Evolutionary conservation across 1,284 basidiomycete genomes (phyloP).

Genomic region (Phylloboletellus chloephorus): DNA sequence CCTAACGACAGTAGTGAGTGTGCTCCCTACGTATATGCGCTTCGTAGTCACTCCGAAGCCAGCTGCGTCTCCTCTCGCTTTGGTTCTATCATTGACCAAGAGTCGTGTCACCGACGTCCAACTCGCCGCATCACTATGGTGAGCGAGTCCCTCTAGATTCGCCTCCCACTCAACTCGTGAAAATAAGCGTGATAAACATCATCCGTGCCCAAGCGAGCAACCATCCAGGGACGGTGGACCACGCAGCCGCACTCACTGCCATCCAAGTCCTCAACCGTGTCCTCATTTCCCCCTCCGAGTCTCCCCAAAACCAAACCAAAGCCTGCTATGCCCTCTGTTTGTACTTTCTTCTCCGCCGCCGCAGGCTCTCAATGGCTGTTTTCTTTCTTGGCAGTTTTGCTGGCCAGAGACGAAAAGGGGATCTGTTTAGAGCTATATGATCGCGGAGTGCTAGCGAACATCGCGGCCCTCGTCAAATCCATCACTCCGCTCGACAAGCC

Average conservation of each 20-base stretch:
- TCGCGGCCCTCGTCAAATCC: slow-evolving; percentile 44
- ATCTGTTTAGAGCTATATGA: slow-evolving; percentile 63
- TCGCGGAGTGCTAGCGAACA: slow-evolving; percentile 50
- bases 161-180: not conserved
- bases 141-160: slow-evolving; percentile 15
- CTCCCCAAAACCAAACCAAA: slow-evolving; percentile 42
- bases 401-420: slow-evolving; percentile 65
- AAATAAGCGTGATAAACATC: slow-evolving; percentile 50
- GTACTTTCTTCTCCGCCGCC: slow-evolving; percentile 16
- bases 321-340: slow-evolving; percentile 71
- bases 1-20: slow-evolving; percentile 37
- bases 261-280: slow-evolving; percentile 60
- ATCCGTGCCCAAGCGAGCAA: slow-evolving; percentile 42
- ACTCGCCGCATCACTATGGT: slow-evolving; percentile 67
- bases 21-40: slow-evolving; percentile 2
- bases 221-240: slow-evolving; percentile 34
- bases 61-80: slow-evolving; percentile 35
- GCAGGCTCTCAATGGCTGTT: not conserved
- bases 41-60: slow-evolving; percentile 2
- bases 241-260: slow-evolving; percentile 46
- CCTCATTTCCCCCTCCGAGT: slow-evolving; percentile 41
- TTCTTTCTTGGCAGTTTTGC: slow-evolving; percentile 45
- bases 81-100: slow-evolving; percentile 46
- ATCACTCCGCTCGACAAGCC: slow-evolving; percentile 45
- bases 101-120: slow-evolving; percentile 55